phyloP scores from a whole-genome alignment of 176 grass and related monocot species.

The Miscanthus lutarioriparius region DNA sequence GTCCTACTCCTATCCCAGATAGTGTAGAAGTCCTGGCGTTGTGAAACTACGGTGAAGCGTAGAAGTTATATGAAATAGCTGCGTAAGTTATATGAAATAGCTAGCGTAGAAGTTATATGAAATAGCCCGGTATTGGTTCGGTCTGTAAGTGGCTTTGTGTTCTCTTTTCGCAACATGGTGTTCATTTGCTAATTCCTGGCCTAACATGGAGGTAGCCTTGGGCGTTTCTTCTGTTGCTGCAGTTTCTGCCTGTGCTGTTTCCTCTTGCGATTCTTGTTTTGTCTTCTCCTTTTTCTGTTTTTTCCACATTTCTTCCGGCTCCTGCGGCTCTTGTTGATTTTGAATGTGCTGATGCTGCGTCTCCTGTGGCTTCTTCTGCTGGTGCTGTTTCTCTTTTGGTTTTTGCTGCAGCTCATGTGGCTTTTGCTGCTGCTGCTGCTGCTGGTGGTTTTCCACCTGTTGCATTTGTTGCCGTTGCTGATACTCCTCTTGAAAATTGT shows the following conservation, averaged over 20 bases:
- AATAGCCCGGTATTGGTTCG: not conserved
- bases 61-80: not conserved
- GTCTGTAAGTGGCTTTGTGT: not conserved
- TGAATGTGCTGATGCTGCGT: not conserved
- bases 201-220: not conserved
- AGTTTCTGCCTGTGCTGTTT: not conserved
- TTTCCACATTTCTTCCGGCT: not conserved
- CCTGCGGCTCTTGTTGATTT: not conserved
- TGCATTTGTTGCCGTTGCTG: not conserved
- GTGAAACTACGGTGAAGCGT: not conserved
- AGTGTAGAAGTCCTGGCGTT: not conserved
- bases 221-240: not conserved
- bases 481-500: not conserved
- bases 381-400: not conserved
- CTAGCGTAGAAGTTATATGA: not conserved
- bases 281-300: not conserved
- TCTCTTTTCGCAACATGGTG: not conserved
- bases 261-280: not conserved
- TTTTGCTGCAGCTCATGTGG: not conserved
- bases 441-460: not conserved
- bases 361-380: not conserved
- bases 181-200: not conserved
- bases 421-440: not conserved
- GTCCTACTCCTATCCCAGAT: slow-evolving; percentile 28
- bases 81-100: not conserved